Evolutionary conservation across 495 filamentous ascomycete species (phyloP).

Genomic region (Gamarada debralockiae): DNA sequence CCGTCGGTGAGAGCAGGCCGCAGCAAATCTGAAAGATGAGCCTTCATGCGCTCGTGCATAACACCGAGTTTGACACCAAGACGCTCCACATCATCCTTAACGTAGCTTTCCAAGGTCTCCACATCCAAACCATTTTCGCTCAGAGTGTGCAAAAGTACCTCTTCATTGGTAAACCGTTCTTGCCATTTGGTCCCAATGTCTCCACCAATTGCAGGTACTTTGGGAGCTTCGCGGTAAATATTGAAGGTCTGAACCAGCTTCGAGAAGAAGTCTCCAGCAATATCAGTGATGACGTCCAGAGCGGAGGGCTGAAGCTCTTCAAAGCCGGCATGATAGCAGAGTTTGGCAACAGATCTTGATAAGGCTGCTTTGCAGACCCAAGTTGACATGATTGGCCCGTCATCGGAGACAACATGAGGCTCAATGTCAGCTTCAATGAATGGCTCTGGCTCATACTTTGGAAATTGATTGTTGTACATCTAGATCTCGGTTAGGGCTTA

Average conservation of each 20-base stretch:
- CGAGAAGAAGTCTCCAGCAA: slow-evolving; percentile 83
- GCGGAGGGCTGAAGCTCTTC: slow-evolving; percentile 97
- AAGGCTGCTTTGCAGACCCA: slow-evolving; percentile 76
- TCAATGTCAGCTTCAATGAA: slow-evolving; percentile 83
- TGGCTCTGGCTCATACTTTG: slow-evolving; percentile 91
- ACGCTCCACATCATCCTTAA: slow-evolving; percentile 92
- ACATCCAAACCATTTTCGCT: slow-evolving; percentile 77
- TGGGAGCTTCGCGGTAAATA: slow-evolving; percentile 77
- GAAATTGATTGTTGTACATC: slow-evolving; percentile 98
- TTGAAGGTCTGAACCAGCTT: slow-evolving; percentile 77
- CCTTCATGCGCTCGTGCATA: slow-evolving; percentile 90
- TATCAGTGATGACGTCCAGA: slow-evolving; percentile 84
- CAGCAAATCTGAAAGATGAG: slow-evolving; percentile 82
- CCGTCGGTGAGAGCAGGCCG: slow-evolving; percentile 81
- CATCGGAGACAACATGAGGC: slow-evolving; percentile 79
- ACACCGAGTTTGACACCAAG: slow-evolving; percentile 73
- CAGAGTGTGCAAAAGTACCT: slow-evolving; percentile 82
- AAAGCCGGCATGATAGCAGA: slow-evolving; percentile 96
- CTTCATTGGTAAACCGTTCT: slow-evolving; percentile 69
- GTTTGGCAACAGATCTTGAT: slow-evolving; percentile 85
- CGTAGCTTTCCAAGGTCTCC: slow-evolving; percentile 79
- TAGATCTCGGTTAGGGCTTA: slow-evolving; percentile 33
- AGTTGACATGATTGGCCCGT: slow-evolving; percentile 80
- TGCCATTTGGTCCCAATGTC: slow-evolving; percentile 50
- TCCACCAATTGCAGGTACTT: slow-evolving; percentile 46